phyloP scores from a whole-genome alignment of 2,329 filamentous ascomycete genomes.

The Mycogone perniciosa region DNA sequence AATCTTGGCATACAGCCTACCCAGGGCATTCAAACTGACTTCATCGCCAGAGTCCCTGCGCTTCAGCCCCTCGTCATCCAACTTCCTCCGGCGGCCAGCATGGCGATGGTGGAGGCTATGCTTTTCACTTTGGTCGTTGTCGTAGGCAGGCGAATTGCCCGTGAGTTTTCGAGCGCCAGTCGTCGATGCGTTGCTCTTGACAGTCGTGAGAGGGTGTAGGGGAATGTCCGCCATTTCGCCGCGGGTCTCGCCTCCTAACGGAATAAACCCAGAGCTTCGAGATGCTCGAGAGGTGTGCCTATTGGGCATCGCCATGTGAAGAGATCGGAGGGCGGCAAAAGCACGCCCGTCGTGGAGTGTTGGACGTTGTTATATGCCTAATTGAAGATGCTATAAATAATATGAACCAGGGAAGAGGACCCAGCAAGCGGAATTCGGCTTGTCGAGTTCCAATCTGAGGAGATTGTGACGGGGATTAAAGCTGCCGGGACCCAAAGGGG shows the following conservation, averaged over 20 bases:
- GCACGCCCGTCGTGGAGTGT: not conserved
- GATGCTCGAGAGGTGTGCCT: conserved; percentile 16
- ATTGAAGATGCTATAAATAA: not conserved
- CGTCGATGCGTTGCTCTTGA: conserved; percentile 49
- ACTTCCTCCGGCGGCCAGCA: conserved; percentile 45
- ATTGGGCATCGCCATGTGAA: conserved; percentile 13
- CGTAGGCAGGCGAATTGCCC: conserved; percentile 28
- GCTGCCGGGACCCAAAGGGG: no score
- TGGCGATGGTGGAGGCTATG: conserved; percentile 29
- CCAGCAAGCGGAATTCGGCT: not conserved
- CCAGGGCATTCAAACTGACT: conserved; percentile 57
- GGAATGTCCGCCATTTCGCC: conserved; percentile 32
- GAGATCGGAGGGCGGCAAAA: not conserved
- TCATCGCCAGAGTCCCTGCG: conserved; percentile 46
- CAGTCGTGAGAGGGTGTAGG: conserved; percentile 40
- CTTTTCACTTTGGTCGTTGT: conserved; percentile 35
- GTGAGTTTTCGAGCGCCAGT: conserved; percentile 46
- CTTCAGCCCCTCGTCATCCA: conserved; percentile 32
- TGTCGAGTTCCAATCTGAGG: no score
- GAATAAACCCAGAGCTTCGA: conserved; percentile 36
- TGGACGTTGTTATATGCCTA: not conserved
- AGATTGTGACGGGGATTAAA: no score
- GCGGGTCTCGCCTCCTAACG: conserved; percentile 29
- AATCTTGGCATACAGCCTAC: conserved; percentile 58
- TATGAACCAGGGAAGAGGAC: not conserved